Base-by-base conservation (phyloP, 331 rosid genomes). In the Ulmus americana region DNA sequence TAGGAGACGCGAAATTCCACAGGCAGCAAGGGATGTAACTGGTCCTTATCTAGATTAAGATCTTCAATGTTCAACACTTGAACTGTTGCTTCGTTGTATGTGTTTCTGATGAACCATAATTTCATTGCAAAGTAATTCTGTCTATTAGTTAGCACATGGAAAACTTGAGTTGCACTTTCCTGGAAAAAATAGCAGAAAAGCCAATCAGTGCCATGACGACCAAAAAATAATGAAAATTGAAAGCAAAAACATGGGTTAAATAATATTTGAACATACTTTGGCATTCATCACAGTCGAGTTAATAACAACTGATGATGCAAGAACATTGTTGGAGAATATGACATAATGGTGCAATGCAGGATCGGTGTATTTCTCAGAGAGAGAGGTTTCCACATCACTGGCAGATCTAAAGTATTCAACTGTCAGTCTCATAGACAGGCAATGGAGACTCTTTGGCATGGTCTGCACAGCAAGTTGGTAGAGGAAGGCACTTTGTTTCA, bases 401-500 rank as follows among this genome's bases (percentile, higher is more conserved):
- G 84, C 61, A 59, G 85, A 79, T 84, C 82, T 87, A 72, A 92
- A 92, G 83, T 86, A 87, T 70, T 92, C 97, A 55, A 89, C 86
- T 45, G 98, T 92, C 69, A 92, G 79, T 78, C 90, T 88, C 88
- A 92, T 86, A 18, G 97, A 78, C 67, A 92, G 79, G 83, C 98
- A 92, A 73, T 92, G 98, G 67, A 64, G 83, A 80, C 97, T 83
- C 90, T 86, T 92, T 4, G 98, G 98, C 95, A 85, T 89, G 54
- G 98, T 92, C 83, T 85, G 95, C 72, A 92, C 98, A 48, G 85
- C 86, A 49, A 92, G 97, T 79, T 87, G 95, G 80, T 86, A 89
- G 72, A 92, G 92, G 80, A 86, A 92, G 70, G 96, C 91, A 80
- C 98, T 89, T 83, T 92, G 98, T 76, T 79, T 89, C 98, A 70